phyloP scores from a whole-genome alignment of 441 rosid species.

The Gossypium lobatum region DNA sequence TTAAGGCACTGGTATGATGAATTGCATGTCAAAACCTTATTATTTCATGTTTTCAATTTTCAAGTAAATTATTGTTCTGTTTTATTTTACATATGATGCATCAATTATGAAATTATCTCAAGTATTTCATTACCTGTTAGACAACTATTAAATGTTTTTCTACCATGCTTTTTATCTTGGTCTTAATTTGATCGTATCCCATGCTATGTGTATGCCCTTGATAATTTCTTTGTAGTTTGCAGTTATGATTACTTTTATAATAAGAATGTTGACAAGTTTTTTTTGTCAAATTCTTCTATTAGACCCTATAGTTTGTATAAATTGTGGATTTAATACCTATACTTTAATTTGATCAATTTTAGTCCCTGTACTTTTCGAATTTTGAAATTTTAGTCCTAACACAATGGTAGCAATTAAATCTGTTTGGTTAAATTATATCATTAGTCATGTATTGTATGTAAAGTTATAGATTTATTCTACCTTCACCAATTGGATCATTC shows the following conservation, averaged over 20 bases:
- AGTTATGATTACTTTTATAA: not conserved
- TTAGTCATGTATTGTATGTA: too few relatives aligned
- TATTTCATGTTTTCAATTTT: not conserved
- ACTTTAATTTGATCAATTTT: too few relatives aligned
- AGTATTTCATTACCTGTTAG: not conserved
- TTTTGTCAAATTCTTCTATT: not conserved
- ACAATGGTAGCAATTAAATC: too few relatives aligned
- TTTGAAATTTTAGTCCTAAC: too few relatives aligned
- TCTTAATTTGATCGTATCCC: not conserved
- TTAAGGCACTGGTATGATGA: constrained; percentile 83
- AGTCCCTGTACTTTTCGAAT: too few relatives aligned
- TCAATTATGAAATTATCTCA: not conserved
- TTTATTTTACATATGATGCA: not conserved
- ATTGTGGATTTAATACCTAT: too few relatives aligned
- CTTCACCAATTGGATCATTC: too few relatives aligned
- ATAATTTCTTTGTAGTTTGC: not conserved
- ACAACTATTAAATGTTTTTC: not conserved
- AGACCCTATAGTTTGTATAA: too few relatives aligned
- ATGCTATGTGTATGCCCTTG: not conserved
- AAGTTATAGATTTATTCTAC: too few relatives aligned
- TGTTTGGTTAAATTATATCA: too few relatives aligned
- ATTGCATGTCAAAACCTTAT: not conserved
- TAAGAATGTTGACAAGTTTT: not conserved
- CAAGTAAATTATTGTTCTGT: not conserved
- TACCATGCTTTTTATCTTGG: not conserved